Base-by-base conservation (phyloP, 345 rosid genomes). In the Gynandropsis gynandra region DNA sequence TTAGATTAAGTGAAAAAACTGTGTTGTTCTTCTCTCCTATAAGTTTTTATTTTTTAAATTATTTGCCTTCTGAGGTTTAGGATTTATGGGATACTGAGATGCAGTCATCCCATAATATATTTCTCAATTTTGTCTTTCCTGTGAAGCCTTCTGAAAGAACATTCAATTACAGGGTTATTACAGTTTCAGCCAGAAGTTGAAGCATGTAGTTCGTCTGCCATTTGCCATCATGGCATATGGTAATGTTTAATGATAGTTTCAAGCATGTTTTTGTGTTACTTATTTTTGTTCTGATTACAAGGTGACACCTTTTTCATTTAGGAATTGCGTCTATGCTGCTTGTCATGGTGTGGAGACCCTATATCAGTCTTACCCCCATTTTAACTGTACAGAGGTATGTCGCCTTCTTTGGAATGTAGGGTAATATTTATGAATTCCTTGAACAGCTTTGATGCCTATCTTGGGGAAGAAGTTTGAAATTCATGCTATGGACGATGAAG, bases 301-400 rank as follows among this genome's bases (percentile, higher is more conserved):
- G 39, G 16, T 38, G 54, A 47, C 35, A 10, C 51, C 11, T 8
- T 47, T 47, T 47, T 59, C 46, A 39, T 53, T 15, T 31, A 90
- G 98, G 98, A 69, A 82, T 95, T 63, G 96, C 96, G 64, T 87
- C 81, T 10, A 84, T 87, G 95, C 73, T 90, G 17, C 96, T 90
- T 58, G 74, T 80, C 68, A 67, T 87, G 74, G 89, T 79, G 57
- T 90, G 98, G 98, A 69, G 63, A 54, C 81, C 89, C 38, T 63
- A 74, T 20, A 67, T 89, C 70, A 60, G 58, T 52, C 54, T 87
- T 74, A 83, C 83, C 67, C 74, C 98, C 15, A 74, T 74, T 59
- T 54, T 81, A 34, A 43, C 80, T 27, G 63, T 84, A 24, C 76
- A 87, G 57, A 84, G 98, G 98, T 90, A 65, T 39, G 19, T 13